phyloP scores from a whole-genome alignment of 805 yeast species.

The Cyberlindnera maritima region DNA sequence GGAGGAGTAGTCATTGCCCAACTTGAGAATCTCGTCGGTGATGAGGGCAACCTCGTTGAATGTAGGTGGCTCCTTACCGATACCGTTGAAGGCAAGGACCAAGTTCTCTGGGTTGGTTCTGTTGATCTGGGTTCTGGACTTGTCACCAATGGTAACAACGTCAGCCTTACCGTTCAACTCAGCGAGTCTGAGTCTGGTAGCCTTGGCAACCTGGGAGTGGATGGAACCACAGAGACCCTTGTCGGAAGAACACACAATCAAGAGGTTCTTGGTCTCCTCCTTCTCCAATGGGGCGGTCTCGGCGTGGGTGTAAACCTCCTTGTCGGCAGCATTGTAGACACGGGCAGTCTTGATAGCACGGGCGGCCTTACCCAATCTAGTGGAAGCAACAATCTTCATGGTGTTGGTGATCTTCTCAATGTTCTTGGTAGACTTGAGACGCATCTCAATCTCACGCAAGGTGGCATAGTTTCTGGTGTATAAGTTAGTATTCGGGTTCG shows the following conservation, averaged over 20 bases:
- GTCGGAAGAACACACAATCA: conserved; percentile 91
- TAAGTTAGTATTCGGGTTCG: conserved; percentile 17
- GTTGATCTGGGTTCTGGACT: conserved; percentile 80
- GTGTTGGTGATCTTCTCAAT: conserved; percentile 99
- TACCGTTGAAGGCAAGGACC: conserved; percentile 78
- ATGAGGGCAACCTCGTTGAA: conserved; percentile 87
- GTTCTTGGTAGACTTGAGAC: conserved; percentile 97
- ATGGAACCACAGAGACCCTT: conserved; percentile 99
- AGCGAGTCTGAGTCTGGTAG: conserved; percentile 66
- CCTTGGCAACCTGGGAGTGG: conserved; percentile 91
- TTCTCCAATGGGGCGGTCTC: conserved; percentile 62
- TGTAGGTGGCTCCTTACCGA: conserved; percentile 96
- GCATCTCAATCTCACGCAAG: conserved; percentile 95
- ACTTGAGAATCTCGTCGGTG: conserved; percentile 74
- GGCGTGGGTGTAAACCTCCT: conserved; percentile 75
- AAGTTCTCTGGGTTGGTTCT: conserved; percentile 75
- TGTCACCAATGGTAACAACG: conserved; percentile 90
- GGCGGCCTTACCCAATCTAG: conserved; percentile 93
- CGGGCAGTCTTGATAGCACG: conserved; percentile 89
- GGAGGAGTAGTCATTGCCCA: conserved; percentile 59
- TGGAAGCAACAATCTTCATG: conserved; percentile 98
- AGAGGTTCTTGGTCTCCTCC: conserved; percentile 55
- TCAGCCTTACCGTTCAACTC: conserved; percentile 64
- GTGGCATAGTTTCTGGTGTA: conserved; percentile 86
- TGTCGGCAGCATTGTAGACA: conserved; percentile 76